Evolutionary conservation across 441 rosid species (phyloP), one percentile per base, ranked within the genome.

Genomic region (Theobroma grandiflorum): DNA sequence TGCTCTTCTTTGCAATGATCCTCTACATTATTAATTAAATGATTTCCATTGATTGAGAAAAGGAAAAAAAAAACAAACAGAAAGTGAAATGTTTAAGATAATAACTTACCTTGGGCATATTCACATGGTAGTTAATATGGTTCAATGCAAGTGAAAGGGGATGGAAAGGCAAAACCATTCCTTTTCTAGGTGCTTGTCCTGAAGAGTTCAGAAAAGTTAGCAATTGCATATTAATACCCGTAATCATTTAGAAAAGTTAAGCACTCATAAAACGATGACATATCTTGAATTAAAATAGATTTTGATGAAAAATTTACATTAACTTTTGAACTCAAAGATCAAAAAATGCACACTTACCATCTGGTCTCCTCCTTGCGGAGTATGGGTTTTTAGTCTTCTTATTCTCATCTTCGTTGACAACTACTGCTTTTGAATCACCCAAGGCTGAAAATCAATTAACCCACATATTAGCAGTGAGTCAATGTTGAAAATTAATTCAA

Each of bases 91-190:
- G 16, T 50, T 71, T 74, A 2, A 26, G 22, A 74, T 70, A 8
- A 76, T 18, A 38, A 80, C 99, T 88, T 86, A 95, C 99, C 12
- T 90, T 81, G 53, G 99, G 99, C 99, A 95, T 93, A 82, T 93
- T 94, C 33, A 95, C 96, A 64, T 87, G 87, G 86, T 95, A 96
- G 83, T 93, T 96, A 68, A 96, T 88, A 86, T 90, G 91, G 86
- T 81, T 86, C 88, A 96, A 96, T 67, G 94, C 91, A 73, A 94
- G 91, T 42, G 99, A 90, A 72, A 96, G 94, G 20, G 95, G 93
- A 75, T 92, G 89, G 84, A 94, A 96, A 68, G 99, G 99, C 82
- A 96, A 87, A 83, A 93, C 83, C 96, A 93, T 94, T 82, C 99
- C 98, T 86, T 78, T 92, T 79, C 59, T 89, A 31, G 87, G 72